These are phyloP conservation scores for Aspergillus cejpii DNA, from an alignment of 2,329 filamentous ascomycete genomes.

Conservation along the genomic window DNA sequence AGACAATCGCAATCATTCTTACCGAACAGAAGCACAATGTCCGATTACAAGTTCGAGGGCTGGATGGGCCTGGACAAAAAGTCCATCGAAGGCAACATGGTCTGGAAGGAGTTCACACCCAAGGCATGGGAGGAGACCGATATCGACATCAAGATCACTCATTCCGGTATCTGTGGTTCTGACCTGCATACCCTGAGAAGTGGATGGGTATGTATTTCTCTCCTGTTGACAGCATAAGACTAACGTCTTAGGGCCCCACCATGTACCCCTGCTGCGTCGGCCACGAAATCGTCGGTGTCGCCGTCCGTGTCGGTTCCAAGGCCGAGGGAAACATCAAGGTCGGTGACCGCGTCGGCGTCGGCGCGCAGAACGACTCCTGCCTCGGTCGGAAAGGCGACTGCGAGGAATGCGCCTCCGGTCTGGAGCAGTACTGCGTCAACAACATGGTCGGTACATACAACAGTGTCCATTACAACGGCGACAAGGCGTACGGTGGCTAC, in stretches of 20 bases:
- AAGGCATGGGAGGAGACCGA: constrained; percentile 61
- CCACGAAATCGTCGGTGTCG: constrained; percentile 58
- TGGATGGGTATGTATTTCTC: constrained; percentile 32
- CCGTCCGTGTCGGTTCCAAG: constrained; percentile 49
- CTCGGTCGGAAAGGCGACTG: constrained; percentile 41
- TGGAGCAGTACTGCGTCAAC: constrained; percentile 29
- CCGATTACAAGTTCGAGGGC: constrained; percentile 49
- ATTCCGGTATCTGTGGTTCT: constrained; percentile 59
- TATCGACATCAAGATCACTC: constrained; percentile 56
- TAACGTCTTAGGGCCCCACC: constrained; percentile 23
- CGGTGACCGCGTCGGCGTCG: constrained; percentile 47
- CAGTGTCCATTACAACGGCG: constrained; percentile 43
- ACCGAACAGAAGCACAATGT: constrained; percentile 20
- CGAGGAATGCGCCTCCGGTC: constrained; percentile 45
- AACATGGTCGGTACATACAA: constrained; percentile 28
- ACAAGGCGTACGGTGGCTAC: constrained; percentile 62
- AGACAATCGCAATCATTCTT: too few species aligned
- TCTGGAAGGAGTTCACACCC: constrained; percentile 52
- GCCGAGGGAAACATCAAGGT: constrained; percentile 29
- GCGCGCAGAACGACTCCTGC: constrained; percentile 54
- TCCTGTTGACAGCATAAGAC: background rate
- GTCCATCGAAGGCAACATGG: constrained; percentile 49
- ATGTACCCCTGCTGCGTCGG: constrained; percentile 49
- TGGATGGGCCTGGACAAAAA: constrained; percentile 49
- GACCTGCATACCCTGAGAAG: constrained; percentile 54